Evolutionary conservation across 2,329 filamentous ascomycete genomes (phyloP).

Genomic region (Talaromyces funiculosus): DNA sequence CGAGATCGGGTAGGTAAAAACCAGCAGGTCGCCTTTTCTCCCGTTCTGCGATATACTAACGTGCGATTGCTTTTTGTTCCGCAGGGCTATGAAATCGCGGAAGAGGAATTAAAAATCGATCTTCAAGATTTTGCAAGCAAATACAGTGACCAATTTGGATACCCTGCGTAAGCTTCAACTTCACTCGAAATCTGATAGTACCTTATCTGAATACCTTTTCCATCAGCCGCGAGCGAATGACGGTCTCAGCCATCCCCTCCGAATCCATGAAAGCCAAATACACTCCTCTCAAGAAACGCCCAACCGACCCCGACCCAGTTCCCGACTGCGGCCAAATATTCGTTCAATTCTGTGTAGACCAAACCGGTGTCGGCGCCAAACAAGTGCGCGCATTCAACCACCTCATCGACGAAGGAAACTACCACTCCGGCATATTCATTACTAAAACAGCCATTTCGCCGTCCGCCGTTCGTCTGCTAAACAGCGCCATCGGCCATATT

Average conservation of each 20-base stretch:
- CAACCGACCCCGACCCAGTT: conserved; percentile 60
- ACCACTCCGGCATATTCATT: conserved; percentile 86
- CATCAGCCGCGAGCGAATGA: conserved; percentile 71
- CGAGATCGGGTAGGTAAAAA: conserved; percentile 62
- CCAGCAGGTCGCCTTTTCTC: not conserved
- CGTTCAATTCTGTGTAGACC: conserved; percentile 82
- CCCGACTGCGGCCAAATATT: conserved; percentile 82
- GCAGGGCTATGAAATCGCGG: conserved; percentile 87
- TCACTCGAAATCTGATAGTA: not conserved
- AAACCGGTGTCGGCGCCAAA: conserved; percentile 72
- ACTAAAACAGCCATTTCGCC: conserved; percentile 76
- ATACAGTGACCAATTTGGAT: conserved; percentile 67
- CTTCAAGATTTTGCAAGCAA: conserved; percentile 72
- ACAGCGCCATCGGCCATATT: conserved; percentile 67
- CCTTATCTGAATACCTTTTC: not conserved
- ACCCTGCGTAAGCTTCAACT: conserved; percentile 61
- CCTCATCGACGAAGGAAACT: conserved; percentile 71
- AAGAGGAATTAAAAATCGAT: conserved; percentile 81
- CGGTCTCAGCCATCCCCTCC: conserved; percentile 81
- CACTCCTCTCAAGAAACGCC: conserved; percentile 62
- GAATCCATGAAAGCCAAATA: conserved; percentile 79
- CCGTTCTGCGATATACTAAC: not conserved
- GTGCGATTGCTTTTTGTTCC: not conserved
- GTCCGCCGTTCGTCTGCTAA: conserved; percentile 80
- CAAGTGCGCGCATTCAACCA: conserved; percentile 88